Evolutionary conservation across 495 filamentous ascomycete species (phyloP), one percentile per base, ranked within the genome.

Genomic region (Evansstolkia leycettana): DNA sequence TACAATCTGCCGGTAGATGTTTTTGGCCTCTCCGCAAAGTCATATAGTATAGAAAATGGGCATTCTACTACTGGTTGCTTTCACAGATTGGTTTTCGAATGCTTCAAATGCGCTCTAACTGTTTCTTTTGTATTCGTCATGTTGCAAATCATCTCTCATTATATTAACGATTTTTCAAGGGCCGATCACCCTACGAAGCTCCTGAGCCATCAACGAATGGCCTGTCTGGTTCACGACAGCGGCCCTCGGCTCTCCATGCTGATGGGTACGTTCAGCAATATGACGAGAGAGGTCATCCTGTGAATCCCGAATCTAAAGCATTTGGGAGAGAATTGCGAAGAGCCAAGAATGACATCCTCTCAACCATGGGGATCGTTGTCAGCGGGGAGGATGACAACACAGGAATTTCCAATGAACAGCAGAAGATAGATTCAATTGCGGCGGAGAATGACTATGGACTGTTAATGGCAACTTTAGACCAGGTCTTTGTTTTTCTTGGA

Each of bases 151-250:
- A 4, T 23, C 4, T 23, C 5, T 4, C 20, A 23, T 5, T 23
- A 23, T 23, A 23, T 23, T 43, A 16, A 61, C 43, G 17, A 13
- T 17, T 16, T 27, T 32, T 17, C n/a, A 47, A 80, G 80, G 81
- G 80, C 38, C 72, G 81, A 10, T 83, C 78, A 7, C 78, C 78
- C 32, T 84, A 82, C 38, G 78, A 84, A 45, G 64, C 73, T 33
- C 73, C 77, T 10, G 65, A 60, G 17, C 39, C 35, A 27, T 33
- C 43, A 16, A 19, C 40, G 16, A 38, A 41, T 17, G 45, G 50
- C 9, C 45, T 36, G 18, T 39, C 32, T 30, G 46, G 14, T 19
- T 46, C 47, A 16, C 35, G 26, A 10, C 50, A 40, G 28, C 51
- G 46, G 40, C 43, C 51, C 14, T 76, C 35, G 37, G 47, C 27